A percentile compares a stretch with the other conserved stretches of the same genome.
Evolutionary conservation across 306 rosid genomes (phyloP).

Genomic region (Pterocarpus santalinus): DNA sequence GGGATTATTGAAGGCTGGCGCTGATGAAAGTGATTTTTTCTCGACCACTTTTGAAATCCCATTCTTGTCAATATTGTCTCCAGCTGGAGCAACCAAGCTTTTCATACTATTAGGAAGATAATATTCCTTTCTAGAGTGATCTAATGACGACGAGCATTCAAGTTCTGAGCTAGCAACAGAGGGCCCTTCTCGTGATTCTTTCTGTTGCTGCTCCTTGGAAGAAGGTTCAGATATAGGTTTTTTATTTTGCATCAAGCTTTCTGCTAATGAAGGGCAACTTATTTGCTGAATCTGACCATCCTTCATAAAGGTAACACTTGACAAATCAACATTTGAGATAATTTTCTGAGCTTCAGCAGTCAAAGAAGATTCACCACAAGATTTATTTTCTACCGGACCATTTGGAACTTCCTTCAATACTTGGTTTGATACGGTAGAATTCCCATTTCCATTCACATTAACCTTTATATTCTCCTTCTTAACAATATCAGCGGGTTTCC

Average conservation of each 20-base stretch:
- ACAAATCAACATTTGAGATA: conserved; percentile 46
- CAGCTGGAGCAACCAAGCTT: conserved; percentile 41
- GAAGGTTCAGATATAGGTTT: conserved; percentile 50
- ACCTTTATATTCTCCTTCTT: conserved; percentile 63
- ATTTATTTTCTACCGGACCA: conserved; percentile 46
- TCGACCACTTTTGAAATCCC: conserved; percentile 47
- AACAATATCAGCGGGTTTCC: conserved; percentile 57
- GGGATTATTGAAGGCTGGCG: conserved; percentile 40
- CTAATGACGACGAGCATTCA: conserved; percentile 46
- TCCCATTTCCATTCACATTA: conserved; percentile 47
- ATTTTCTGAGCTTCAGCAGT: conserved; percentile 50
- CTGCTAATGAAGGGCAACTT: conserved; percentile 29
- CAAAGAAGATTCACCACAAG: conserved; percentile 42
- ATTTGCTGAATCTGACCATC: conserved; percentile 44
- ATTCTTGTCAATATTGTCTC: conserved; percentile 31
- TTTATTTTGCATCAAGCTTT: conserved; percentile 42
- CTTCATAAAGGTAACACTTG: conserved; percentile 42
- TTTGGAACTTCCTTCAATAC: conserved; percentile 54
- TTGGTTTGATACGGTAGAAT: conserved; percentile 50
- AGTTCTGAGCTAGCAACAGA: conserved; percentile 47
- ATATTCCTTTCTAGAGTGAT: conserved; percentile 37
- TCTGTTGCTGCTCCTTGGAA: conserved; percentile 38
- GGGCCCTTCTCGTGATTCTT: conserved; percentile 25
- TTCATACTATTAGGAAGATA: conserved; percentile 40
- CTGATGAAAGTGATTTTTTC: conserved; percentile 36